Evolutionary conservation across 1,284 basidiomycete genomes (phyloP).

Genomic region (Afroboletus lepidellus): DNA sequence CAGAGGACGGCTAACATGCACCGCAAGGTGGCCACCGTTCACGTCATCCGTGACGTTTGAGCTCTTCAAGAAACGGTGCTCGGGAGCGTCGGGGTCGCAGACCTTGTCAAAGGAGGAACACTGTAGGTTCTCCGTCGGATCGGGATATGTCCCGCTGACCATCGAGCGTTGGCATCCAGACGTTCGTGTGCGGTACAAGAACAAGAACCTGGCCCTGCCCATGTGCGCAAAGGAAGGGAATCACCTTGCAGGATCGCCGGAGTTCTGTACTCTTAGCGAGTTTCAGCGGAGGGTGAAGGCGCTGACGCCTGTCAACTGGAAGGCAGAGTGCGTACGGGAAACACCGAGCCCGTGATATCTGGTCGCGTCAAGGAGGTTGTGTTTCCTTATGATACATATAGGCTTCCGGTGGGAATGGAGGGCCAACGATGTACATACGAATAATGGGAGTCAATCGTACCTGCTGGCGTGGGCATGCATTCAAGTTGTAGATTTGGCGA

Average conservation of each 20-base stretch:
- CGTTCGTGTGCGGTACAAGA: slow-evolving; percentile 77
- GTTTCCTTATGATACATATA: too few relatives aligned
- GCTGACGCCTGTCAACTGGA: slow-evolving; percentile 65
- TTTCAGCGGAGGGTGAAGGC: slow-evolving; percentile 63
- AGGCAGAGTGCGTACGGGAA: slow-evolving; percentile 49
- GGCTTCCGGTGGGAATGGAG: too few relatives aligned
- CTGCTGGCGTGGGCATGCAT: too few relatives aligned
- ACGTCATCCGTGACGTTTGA: slow-evolving; percentile 74
- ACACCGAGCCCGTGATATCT: slow-evolving; percentile 8
- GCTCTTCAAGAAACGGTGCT: slow-evolving; percentile 49
- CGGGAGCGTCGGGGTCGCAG: slow-evolving; percentile 33
- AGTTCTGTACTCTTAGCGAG: slow-evolving; percentile 72
- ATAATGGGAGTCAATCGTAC: too few relatives aligned
- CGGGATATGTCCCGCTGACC: background rate
- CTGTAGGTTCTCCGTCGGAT: slow-evolving; percentile 37
- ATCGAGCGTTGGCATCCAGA: slow-evolving; percentile 39
- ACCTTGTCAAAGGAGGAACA: slow-evolving; percentile 38
- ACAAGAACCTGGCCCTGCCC: slow-evolving; percentile 64
- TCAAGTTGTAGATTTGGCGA: too few relatives aligned
- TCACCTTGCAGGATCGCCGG: slow-evolving; percentile 70
- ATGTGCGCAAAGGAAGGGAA: slow-evolving; percentile 65
- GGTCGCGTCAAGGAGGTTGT: too few relatives aligned
- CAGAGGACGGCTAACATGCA: background rate
- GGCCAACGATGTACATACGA: too few relatives aligned
- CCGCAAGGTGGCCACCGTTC: slow-evolving; percentile 72